A percentile compares a stretch with the other conserved stretches of the same genome.
Conservation (phyloP, 2,329 filamentous ascomycete species). For the Botryotinia calthae region DNA sequence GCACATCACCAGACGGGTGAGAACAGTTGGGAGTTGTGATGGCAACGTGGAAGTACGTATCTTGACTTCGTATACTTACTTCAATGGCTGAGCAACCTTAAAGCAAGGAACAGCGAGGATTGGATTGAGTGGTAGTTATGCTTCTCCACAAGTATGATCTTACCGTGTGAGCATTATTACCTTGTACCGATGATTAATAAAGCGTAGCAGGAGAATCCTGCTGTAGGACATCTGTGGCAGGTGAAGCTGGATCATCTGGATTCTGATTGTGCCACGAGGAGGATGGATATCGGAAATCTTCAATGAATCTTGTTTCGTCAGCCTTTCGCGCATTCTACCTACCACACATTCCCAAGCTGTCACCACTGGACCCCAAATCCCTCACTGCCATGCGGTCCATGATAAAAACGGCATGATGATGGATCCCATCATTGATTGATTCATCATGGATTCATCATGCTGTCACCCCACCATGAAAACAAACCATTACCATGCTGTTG, state of each 20-base stretch:
- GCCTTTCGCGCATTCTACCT: not conserved
- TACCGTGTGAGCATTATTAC: not conserved
- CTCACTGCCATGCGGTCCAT: not conserved
- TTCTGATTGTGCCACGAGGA: not conserved
- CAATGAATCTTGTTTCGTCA: not conserved
- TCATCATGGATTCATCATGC: slow-evolving; percentile 2
- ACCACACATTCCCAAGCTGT: not conserved
- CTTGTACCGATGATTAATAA: not conserved
- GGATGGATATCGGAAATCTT: not conserved
- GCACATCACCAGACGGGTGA: not conserved
- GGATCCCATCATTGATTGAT: not conserved
- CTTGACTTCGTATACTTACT: not conserved
- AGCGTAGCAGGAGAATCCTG: not conserved
- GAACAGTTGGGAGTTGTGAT: slow-evolving; percentile 1
- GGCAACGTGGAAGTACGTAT: slow-evolving; percentile 12
- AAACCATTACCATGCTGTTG: not conserved
- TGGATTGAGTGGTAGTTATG: not conserved
- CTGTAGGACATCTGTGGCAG: not conserved
- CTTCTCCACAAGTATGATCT: not conserved
- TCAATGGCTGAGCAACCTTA: not conserved
- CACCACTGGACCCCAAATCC: not conserved
- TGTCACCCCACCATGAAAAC: not conserved
- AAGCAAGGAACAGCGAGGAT: not conserved
- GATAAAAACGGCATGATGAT: not conserved
- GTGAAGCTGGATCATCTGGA: not conserved